Conservation (phyloP, 441 rosid genomes). For the Adansonia grandidieri region DNA sequence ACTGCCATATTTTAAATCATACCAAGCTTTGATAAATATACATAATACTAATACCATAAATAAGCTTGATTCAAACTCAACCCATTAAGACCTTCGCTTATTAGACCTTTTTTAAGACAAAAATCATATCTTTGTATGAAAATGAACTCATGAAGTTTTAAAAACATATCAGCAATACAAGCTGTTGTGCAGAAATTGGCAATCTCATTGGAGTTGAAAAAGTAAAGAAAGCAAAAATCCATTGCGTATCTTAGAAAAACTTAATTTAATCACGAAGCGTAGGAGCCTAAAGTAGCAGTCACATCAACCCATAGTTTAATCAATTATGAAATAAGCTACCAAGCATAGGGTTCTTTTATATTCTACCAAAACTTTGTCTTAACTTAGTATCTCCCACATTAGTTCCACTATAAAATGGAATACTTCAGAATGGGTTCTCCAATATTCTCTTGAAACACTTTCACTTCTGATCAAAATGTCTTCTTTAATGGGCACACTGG, state of each 20-base stretch:
- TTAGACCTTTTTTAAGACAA: too few species aligned
- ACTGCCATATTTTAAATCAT: too few species aligned
- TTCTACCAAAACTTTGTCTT: background rate
- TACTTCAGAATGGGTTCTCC: background rate
- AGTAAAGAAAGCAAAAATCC: background rate
- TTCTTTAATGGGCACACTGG: constrained; percentile 32
- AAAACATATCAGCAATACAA: too few species aligned
- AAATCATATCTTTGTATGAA: too few species aligned
- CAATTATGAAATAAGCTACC: background rate
- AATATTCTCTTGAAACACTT: background rate
- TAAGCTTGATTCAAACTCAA: too few species aligned
- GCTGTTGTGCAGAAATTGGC: background rate
- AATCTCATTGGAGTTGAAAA: too few species aligned
- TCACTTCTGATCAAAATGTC: constrained; percentile 23
- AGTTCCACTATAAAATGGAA: background rate
- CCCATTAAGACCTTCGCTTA: too few species aligned
- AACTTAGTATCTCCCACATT: background rate
- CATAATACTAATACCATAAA: too few species aligned
- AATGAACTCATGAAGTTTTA: too few species aligned
- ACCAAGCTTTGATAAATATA: too few species aligned
- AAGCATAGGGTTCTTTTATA: background rate
- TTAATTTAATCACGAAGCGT: too few species aligned
- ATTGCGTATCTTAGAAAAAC: background rate
- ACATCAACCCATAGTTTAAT: background rate
- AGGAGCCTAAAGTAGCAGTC: too few species aligned